Conservation (phyloP, 208 protist genomes). For the Trypanosoma vivax region DNA sequence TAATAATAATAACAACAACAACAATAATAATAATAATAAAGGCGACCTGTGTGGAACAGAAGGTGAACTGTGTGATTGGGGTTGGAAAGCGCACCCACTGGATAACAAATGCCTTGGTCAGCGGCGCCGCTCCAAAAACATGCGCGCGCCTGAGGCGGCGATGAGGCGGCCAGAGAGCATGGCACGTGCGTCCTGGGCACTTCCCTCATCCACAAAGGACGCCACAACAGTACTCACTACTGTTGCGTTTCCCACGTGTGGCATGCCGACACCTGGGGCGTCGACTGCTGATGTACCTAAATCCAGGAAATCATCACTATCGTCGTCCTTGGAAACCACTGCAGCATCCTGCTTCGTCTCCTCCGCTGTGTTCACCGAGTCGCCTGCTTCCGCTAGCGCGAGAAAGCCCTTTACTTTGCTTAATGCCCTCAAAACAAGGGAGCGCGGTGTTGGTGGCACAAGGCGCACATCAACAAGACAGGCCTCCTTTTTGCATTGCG, state of each 20-base stretch:
- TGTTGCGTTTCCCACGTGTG: too few relatives aligned
- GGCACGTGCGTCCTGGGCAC: constrained; percentile 70
- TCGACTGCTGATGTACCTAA: too few relatives aligned
- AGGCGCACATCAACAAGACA: constrained; percentile 67
- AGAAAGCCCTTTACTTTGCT: constrained; percentile 61
- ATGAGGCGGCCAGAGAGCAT: constrained; percentile 74
- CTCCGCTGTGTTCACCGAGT: constrained; percentile 10
- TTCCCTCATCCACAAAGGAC: constrained; percentile 79
- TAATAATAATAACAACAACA: too few relatives aligned
- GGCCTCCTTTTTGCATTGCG: constrained; percentile 33
- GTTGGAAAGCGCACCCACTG: too few relatives aligned
- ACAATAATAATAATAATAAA: too few relatives aligned
- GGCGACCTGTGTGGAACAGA: too few relatives aligned
- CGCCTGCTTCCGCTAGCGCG: constrained; percentile 28
- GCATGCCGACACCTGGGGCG: too few relatives aligned
- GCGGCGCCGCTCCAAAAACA: constrained; percentile 61
- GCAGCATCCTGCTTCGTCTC: constrained; percentile 2
- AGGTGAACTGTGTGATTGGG: too few relatives aligned
- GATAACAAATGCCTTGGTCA: constrained; percentile 5
- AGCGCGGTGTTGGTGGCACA: constrained; percentile 35
- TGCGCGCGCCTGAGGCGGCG: constrained; percentile 60
- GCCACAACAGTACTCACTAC: constrained; percentile 22
- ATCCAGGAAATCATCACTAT: constrained; percentile 1
- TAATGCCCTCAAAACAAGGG: constrained; percentile 51
- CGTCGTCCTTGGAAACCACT: not conserved